These are phyloP conservation scores for Aegilops umbellulata DNA, from an alignment of 176 grass and related monocot genomes.

Conservation along the genomic window DNA sequence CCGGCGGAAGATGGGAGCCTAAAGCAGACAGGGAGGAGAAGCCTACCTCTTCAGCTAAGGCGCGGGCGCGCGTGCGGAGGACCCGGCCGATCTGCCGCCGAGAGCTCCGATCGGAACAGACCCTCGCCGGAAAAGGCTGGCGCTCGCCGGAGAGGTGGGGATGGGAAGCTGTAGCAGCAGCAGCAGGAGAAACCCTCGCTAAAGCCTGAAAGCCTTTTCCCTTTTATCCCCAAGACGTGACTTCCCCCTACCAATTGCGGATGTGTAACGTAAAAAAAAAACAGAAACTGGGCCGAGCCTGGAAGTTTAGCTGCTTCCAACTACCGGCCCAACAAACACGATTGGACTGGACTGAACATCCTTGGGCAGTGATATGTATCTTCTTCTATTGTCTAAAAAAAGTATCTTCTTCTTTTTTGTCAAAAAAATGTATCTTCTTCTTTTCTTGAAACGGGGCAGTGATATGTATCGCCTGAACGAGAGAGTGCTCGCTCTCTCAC, in stretches of 20 bases:
- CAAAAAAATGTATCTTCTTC: too few species aligned
- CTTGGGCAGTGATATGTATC: too few species aligned
- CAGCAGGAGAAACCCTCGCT: conserved; percentile 2
- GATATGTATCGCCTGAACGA: too few species aligned
- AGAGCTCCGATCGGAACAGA: not conserved
- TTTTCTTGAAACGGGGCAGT: too few species aligned
- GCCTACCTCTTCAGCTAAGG: not conserved
- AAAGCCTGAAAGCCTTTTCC: conserved; percentile 2
- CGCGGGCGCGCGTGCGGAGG: not conserved
- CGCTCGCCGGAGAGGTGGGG: conserved; percentile 9
- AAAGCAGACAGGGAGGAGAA: not conserved
- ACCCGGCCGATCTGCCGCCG: not conserved
- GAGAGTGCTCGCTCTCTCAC: too few species aligned
- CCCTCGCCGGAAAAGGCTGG: not conserved
- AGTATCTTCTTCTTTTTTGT: too few species aligned
- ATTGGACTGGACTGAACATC: too few species aligned
- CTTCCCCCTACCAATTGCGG: not conserved
- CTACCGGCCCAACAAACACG: too few species aligned
- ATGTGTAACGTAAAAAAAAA: not conserved
- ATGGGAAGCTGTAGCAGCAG: not conserved
- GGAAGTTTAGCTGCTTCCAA: not conserved
- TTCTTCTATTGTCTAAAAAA: too few species aligned
- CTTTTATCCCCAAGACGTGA: not conserved
- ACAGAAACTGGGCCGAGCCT: not conserved
- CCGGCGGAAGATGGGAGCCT: not conserved